These are phyloP conservation scores for Xylaria venustula DNA, from an alignment of 495 filamentous ascomycete species.

Conservation along the genomic window DNA sequence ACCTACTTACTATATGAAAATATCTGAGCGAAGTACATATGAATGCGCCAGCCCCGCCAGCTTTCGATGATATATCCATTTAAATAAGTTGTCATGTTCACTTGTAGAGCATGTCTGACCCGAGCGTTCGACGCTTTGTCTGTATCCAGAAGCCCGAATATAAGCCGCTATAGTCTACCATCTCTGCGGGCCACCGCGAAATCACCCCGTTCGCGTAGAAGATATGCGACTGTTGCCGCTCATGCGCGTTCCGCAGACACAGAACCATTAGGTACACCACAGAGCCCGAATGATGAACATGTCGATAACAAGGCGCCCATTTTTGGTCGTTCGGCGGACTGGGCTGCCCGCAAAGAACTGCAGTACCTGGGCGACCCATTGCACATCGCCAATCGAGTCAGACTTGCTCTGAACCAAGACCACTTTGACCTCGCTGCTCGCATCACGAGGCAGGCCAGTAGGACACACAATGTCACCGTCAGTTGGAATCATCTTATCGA, in stretches of 20 bases:
- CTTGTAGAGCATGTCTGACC: conserved; percentile 38
- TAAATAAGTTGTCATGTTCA: conserved; percentile 34
- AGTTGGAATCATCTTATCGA: conserved; percentile 88
- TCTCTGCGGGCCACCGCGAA: not conserved
- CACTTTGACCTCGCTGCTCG: conserved; percentile 61
- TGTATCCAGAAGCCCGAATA: not conserved
- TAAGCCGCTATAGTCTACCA: not conserved
- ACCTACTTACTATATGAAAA: not conserved
- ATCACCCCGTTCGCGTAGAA: not conserved
- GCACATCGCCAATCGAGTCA: conserved; percentile 63
- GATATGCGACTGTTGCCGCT: conserved; percentile 13
- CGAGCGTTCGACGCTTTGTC: conserved; percentile 17
- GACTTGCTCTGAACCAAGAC: conserved; percentile 49
- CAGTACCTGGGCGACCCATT: conserved; percentile 64
- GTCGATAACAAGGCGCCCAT: conserved; percentile 20
- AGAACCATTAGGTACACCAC: not conserved
- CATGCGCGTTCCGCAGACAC: not conserved
- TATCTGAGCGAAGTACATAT: not conserved
- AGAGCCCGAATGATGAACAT: not conserved
- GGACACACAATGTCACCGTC: conserved; percentile 58
- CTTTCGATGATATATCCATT: not conserved
- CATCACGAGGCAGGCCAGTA: conserved; percentile 66
- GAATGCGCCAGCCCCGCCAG: not conserved
- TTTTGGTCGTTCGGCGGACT: conserved; percentile 18
- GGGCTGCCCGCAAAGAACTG: conserved; percentile 53